These are phyloP conservation scores for Lactarius tabidus DNA, from an alignment of 768 basidiomycete genomes.

Conservation along the genomic window DNA sequence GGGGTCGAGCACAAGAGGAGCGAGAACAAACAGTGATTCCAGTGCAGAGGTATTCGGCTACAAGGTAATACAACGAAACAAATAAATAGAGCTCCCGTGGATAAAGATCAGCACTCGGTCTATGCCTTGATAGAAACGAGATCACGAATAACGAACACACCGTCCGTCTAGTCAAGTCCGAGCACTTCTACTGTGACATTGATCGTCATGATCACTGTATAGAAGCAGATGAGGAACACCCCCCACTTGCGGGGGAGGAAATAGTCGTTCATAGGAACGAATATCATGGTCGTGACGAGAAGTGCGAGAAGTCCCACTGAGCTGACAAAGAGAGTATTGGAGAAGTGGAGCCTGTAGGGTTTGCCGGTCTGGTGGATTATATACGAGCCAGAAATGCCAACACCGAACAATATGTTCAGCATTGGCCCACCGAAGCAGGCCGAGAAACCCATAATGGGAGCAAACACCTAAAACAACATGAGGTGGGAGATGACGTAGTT, in stretches of 20 bases:
- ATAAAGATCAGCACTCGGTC: slow-evolving; percentile 5
- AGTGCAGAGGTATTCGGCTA: slow-evolving; percentile 3
- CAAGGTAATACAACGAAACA: slow-evolving; percentile 10
- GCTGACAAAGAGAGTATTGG: slow-evolving; percentile 80
- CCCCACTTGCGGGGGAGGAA: slow-evolving; percentile 81
- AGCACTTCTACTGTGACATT: slow-evolving; percentile 77
- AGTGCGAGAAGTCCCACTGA: slow-evolving; percentile 74
- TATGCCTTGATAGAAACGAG: not conserved
- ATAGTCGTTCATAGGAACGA: slow-evolving; percentile 84
- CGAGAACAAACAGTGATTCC: not conserved
- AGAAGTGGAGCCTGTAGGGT: slow-evolving; percentile 74
- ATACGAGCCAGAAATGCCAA: slow-evolving; percentile 89
- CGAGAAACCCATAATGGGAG: slow-evolving; percentile 91
- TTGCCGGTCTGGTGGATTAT: slow-evolving; percentile 60
- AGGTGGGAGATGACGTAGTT: not conserved
- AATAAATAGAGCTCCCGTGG: not conserved
- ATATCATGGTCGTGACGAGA: slow-evolving; percentile 68
- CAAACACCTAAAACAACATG: slow-evolving; percentile 54
- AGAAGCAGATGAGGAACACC: slow-evolving; percentile 66
- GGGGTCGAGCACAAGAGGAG: not conserved
- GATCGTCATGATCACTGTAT: slow-evolving; percentile 68
- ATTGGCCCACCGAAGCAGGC: slow-evolving; percentile 93
- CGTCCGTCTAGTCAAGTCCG: slow-evolving; percentile 8
- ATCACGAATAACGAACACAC: slow-evolving; percentile 8
- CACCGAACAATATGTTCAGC: slow-evolving; percentile 86